Conservation (phyloP, 2,329 filamentous ascomycete species). For the Hypocreales sp. region DNA sequence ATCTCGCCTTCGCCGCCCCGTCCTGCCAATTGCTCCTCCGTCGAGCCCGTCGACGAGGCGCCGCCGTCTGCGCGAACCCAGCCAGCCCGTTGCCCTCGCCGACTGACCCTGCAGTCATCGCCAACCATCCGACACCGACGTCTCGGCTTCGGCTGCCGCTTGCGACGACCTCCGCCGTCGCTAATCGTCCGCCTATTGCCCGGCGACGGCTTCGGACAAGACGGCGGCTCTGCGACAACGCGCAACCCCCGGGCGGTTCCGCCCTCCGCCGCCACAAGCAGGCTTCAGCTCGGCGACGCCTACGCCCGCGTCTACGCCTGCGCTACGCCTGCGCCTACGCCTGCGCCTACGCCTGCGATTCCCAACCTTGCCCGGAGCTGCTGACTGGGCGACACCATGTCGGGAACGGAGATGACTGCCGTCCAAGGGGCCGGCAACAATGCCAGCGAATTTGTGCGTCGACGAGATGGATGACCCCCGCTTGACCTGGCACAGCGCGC, state of each 20-base stretch:
- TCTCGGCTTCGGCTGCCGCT: too few relatives aligned
- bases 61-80: too few relatives aligned
- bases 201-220: not conserved
- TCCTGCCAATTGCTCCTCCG: slow-evolving; percentile 1
- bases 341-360: too few relatives aligned
- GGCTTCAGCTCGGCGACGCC: too few relatives aligned
- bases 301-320: too few relatives aligned
- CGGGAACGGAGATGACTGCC: slow-evolving; percentile 15
- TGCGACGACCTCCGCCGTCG: too few relatives aligned
- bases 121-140: not conserved
- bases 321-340: too few relatives aligned
- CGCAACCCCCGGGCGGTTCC: not conserved
- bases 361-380: too few relatives aligned
- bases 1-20: not conserved
- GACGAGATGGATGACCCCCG: too few relatives aligned
- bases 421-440: slow-evolving; percentile 45
- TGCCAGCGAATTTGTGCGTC: slow-evolving; percentile 88
- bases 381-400: slow-evolving; percentile 16
- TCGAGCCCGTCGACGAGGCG: too few relatives aligned
- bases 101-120: not conserved
- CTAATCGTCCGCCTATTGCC: too few relatives aligned
- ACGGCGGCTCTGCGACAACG: not conserved
- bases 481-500: not conserved
- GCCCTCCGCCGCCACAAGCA: not conserved
- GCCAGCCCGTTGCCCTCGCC: not conserved